phyloP scores from a whole-genome alignment of 139 green algal genomes.

The Coccomyxa sp. region DNA sequence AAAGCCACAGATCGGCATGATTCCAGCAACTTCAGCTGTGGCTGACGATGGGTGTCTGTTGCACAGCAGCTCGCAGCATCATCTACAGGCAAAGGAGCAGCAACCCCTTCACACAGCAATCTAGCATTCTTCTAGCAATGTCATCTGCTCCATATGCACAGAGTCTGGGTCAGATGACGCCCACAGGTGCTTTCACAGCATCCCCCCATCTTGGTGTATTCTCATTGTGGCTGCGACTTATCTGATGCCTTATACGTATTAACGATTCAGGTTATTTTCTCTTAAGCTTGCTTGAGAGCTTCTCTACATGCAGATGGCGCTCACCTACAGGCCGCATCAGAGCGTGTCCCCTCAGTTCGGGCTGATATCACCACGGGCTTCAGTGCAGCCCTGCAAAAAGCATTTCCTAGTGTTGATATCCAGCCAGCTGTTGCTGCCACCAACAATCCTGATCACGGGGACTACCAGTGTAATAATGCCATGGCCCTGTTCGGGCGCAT shows the following conservation, averaged over 20 bases:
- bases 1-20: too few relatives aligned
- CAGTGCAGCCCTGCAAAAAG: constrained; percentile 43
- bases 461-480: constrained; percentile 98
- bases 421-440: constrained; percentile 53
- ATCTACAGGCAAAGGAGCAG: too few relatives aligned
- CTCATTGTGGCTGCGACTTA: background rate
- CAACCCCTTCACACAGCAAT: too few relatives aligned
- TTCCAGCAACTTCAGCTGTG: too few relatives aligned
- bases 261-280: background rate
- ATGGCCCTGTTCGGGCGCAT: constrained; percentile 90
- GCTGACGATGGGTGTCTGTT: too few relatives aligned
- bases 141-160: too few relatives aligned
- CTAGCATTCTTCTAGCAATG: too few relatives aligned
- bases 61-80: too few relatives aligned
- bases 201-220: too few relatives aligned
- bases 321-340: background rate
- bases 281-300: too few relatives aligned
- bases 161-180: too few relatives aligned
- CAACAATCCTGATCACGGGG: constrained; percentile 80
- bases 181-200: too few relatives aligned
- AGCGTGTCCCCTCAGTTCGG: constrained; percentile 22
- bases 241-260: background rate
- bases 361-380: constrained; percentile 63
- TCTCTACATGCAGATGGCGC: background rate
- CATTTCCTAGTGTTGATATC: constrained; percentile 58